A percentile compares a stretch with the other conserved stretches of the same genome.
Evolutionary conservation across 208 protist genomes (phyloP).

Genomic region (Strigomonas galati): DNA sequence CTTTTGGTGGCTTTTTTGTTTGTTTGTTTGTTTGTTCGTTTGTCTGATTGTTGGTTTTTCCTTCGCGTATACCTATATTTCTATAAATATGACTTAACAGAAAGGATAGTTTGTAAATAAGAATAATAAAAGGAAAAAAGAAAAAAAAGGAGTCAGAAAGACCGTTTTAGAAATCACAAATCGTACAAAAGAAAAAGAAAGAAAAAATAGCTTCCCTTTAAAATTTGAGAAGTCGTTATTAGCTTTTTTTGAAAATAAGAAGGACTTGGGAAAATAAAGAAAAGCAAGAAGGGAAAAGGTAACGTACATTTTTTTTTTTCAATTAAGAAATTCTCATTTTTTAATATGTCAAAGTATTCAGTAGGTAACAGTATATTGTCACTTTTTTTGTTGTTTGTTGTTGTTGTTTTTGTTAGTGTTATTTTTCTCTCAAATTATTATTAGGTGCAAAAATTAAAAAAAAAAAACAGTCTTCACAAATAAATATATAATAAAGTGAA

Average conservation of each 20-base stretch:
- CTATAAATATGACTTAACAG: neutral
- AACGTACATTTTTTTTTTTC: neutral
- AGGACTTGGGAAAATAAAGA: neutral
- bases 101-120: constrained; percentile 1
- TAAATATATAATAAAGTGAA: neutral
- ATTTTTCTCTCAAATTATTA: neutral
- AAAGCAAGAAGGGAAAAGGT: neutral
- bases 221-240: neutral
- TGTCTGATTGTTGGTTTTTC: neutral
- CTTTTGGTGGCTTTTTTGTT: neutral
- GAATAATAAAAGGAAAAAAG: constrained; percentile 12
- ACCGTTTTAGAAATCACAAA: constrained; percentile 9
- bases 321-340: neutral
- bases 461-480: neutral
- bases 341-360: neutral
- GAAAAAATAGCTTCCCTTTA: neutral
- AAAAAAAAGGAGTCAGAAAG: constrained; percentile 5
- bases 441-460: neutral
- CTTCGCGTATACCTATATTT: neutral
- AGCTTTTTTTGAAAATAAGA: neutral
- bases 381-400: neutral
- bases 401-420: neutral
- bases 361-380: too few relatives aligned
- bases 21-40: constrained; percentile 1
- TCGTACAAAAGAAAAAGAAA: constrained; percentile 1